Conservation (phyloP, 345 rosid species). For the Linum tenue region DNA sequence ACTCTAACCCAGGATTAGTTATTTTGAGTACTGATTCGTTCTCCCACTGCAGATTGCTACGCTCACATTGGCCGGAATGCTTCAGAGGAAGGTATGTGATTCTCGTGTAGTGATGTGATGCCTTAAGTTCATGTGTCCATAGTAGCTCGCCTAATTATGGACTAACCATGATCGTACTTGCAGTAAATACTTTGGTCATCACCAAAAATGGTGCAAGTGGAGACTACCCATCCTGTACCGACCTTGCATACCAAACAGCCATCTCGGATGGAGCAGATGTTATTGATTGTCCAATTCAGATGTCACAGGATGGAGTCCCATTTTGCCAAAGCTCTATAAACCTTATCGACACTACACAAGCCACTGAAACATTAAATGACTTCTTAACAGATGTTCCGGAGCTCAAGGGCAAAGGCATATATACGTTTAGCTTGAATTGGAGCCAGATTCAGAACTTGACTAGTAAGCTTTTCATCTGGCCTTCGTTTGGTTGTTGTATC, state of each 20-base stretch:
- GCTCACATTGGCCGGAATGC: constrained; percentile 7
- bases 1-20: too few relatives aligned
- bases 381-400: constrained; percentile 1
- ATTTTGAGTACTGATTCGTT: neutral
- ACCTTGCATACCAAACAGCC: constrained; percentile 32
- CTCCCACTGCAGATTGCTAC: constrained; percentile 1
- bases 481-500: neutral
- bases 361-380: neutral
- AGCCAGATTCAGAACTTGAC: constrained; percentile 6
- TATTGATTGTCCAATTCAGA: constrained; percentile 33
- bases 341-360: constrained; percentile 6
- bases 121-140: neutral
- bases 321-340: constrained; percentile 7
- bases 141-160: neutral
- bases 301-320: constrained; percentile 19
- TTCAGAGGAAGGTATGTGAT: constrained; percentile 1
- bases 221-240: constrained; percentile 27
- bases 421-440: constrained; percentile 6
- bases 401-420: constrained; percentile 5
- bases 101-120: neutral
- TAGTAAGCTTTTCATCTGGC: neutral
- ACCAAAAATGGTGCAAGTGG: constrained; percentile 34
- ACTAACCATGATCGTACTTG: neutral
- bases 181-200: constrained; percentile 24
- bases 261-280: constrained; percentile 25